Base-by-base conservation (phyloP, 495 filamentous ascomycete genomes). In the Penicillium parvum region DNA sequence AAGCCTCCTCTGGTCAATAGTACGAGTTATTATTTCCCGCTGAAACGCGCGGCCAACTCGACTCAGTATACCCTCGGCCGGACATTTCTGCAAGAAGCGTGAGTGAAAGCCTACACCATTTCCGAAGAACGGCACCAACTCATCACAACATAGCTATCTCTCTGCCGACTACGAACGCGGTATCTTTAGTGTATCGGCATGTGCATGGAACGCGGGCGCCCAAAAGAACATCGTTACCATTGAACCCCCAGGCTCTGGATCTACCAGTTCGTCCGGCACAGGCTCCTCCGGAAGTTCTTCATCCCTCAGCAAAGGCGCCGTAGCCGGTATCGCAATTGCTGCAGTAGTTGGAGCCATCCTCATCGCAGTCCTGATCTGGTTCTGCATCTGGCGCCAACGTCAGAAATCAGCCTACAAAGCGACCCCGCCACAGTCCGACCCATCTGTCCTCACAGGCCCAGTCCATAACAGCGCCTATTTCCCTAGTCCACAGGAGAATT, bases 1-100 rank as follows among this genome's bases (percentile, higher is more conserved):
- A 58, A 69, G 3, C 79, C 74, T 47, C 83, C 82, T 3, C 75
- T 78, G 43, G 60, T 60, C 35, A 55, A 64, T 7, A 50, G 47
- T 2, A 59, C 28, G 21, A 45, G 47, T 37, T 69, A 73, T 38
- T 86, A 86, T 58, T 85, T 89, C 47, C 81, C 84, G 15, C 62
- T 86, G 15, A 68, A 75, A 40, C 68, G 64, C 36, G 66, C 73
- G 17, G 58, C 64, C 17, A 71, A 76, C 53, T 57, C 63, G 15
- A 75, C 72, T n/a, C 70, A 79, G 43, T 71, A 74, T 47, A 78
- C 79, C n/a, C 71, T 87, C 46, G 83, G 83, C n/a, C 75, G 83
- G 19, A 60, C 68, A 3, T 87, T 87, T 49, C 68, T 87, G 43
- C 83, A 87, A 63, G 83, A 86, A 59, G 74, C 79, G 11, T 55